Evolutionary conservation across 139 green algal genomes (phyloP), one percentile per base, ranked within the genome.

Genomic region (Chloropicon primus): DNA sequence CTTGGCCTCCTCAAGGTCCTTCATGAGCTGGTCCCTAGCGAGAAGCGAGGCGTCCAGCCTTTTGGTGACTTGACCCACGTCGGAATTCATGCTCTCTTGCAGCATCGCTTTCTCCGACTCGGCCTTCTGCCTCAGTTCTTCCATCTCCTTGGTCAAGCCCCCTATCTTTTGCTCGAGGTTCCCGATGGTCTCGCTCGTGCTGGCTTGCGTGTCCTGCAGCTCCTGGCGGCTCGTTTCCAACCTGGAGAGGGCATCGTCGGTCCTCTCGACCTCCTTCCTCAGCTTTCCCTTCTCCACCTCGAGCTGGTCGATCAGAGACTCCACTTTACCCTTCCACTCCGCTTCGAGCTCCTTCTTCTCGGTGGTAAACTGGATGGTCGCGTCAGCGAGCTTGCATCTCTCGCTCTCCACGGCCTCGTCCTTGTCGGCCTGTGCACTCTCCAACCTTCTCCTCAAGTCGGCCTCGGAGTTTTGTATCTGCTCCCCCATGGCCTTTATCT

Each of bases 311-410:
- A 25, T 28, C 71, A 80, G 71, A 27, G 25, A 79, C 53, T 26
- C 26, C 72, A 25, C 81, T 29, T 27, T 80, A 78, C 27, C 80
- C 28, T 1, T 29, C 25, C 26, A 87, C 83, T 23, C 83, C 83
- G 29, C 54, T 1, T 89, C 86, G 22, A 92, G 74, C 79, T 90
- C 86, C 22, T 79, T 62, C 53, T 87, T 87, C 75, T 88, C 88
- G 10, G 80, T 75, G 28, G 82, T 82, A 0, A 90, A 41, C 76
- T 90, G 90, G 22, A 86, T 85, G 2, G 82, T 80, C 23, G 89
- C 84, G 53, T 92, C 41, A 5, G 41, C 41, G 41, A 62, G 41
- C 41, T 17, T 62, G n/a, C n/a, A n/a, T 62, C 41, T 62, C 10
- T 5, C 41, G 41, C 41, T 17, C 10, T 17, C 41, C 41, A n/a